phyloP scores from a whole-genome alignment of 2,329 filamentous ascomycete genomes.

The Colletotrichum sidae region DNA sequence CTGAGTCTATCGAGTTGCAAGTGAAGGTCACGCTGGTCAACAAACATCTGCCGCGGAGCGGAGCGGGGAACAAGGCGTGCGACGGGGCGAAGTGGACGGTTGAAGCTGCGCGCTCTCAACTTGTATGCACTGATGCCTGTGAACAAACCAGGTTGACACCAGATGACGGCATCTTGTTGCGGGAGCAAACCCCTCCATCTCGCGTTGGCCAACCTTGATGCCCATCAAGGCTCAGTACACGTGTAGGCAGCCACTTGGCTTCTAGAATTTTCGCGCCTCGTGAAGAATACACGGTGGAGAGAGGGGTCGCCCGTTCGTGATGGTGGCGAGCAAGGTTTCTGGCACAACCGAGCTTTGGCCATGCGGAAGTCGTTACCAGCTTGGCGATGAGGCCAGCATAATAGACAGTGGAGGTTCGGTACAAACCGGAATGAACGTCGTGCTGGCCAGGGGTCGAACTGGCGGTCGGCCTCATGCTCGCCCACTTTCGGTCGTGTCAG shows the following conservation, averaged over 20 bases:
- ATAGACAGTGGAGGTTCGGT: constrained; percentile 24
- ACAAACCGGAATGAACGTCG: constrained; percentile 30
- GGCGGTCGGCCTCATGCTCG: constrained; percentile 32
- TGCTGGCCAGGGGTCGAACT: constrained; percentile 27
- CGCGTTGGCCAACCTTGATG: constrained; percentile 20
- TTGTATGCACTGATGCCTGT: constrained; percentile 28
- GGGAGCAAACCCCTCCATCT: constrained; percentile 8
- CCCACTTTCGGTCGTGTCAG: constrained; percentile 10
- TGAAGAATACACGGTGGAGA: constrained; percentile 1
- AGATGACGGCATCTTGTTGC: constrained; percentile 32
- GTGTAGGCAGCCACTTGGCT: not conserved
- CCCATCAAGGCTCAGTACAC: constrained; percentile 19
- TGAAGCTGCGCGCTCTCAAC: constrained; percentile 29
- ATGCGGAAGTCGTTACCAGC: constrained; percentile 20
- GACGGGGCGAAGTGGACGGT: constrained; percentile 22
- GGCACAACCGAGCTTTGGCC: constrained; percentile 2
- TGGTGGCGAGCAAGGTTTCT: not conserved
- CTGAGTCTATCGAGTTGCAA: constrained; percentile 22
- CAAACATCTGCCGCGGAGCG: constrained; percentile 29
- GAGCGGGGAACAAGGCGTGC: constrained; percentile 33
- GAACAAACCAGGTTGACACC: constrained; percentile 13
- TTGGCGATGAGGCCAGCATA: constrained; percentile 19
- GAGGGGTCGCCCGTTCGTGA: too few species aligned
- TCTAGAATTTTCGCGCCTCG: constrained; percentile 21
- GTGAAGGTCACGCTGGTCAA: constrained; percentile 25